Evolutionary conservation across 345 rosid genomes (phyloP).

Genomic region (Litchi chinensis): DNA sequence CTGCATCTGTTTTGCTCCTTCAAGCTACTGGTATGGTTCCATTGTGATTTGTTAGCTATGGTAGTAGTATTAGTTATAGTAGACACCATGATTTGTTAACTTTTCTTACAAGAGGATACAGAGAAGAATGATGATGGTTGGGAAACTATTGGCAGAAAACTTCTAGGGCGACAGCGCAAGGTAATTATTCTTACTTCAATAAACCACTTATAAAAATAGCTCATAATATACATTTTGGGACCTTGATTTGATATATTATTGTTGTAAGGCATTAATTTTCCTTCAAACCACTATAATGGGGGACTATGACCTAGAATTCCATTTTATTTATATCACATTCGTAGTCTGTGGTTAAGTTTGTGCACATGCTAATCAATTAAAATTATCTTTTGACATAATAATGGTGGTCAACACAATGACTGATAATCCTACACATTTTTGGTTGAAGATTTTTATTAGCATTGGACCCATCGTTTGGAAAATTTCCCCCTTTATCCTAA

Average conservation of each 20-base stretch:
- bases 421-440: background rate
- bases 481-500: background rate
- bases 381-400: background rate
- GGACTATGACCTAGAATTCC: background rate
- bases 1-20: no score
- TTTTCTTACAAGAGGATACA: constrained; percentile 35
- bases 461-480: background rate
- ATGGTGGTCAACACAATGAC: background rate
- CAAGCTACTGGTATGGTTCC: no score
- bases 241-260: background rate
- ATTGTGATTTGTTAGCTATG: no score
- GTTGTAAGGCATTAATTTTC: background rate
- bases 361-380: no score
- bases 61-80: no score
- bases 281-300: background rate
- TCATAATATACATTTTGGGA: background rate
- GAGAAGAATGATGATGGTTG: constrained; percentile 65
- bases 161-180: constrained; percentile 59
- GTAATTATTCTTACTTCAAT: constrained; percentile 27
- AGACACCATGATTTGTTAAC: no score
- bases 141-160: constrained; percentile 78
- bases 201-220: background rate
- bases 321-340: background rate
- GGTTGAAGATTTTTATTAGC: background rate
- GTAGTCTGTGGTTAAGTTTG: background rate